These are phyloP conservation scores for Pseudogymnoascus destructans DNA, from an alignment of 2,329 filamentous ascomycete species.

Conservation along the genomic window DNA sequence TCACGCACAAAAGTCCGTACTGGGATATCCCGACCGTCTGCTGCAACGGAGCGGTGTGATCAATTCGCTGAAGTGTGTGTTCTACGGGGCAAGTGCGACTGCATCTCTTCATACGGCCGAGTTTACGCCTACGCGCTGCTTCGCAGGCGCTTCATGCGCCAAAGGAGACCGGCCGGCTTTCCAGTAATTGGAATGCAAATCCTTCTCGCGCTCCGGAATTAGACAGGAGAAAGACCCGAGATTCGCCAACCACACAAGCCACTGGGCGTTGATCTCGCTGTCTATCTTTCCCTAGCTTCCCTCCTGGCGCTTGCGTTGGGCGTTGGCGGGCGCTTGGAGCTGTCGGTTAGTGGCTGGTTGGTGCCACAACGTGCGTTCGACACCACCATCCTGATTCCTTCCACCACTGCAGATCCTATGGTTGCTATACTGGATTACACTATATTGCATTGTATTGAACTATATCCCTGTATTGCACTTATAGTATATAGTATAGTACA, in stretches of 20 bases:
- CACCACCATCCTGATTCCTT: background rate
- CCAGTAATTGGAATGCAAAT: background rate
- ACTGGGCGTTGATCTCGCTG: background rate
- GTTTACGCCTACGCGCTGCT: background rate
- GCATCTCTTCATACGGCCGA: background rate
- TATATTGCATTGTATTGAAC: background rate
- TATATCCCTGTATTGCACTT: background rate
- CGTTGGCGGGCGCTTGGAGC: slow-evolving; percentile 1
- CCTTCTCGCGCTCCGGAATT: background rate
- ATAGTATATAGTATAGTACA: background rate
- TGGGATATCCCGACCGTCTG: background rate
- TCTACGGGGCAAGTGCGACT: background rate
- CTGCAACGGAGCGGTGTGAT: background rate
- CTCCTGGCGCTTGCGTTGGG: slow-evolving; percentile 1
- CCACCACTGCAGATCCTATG: background rate
- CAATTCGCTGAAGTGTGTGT: background rate
- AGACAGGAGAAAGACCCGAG: background rate
- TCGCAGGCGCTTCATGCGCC: background rate
- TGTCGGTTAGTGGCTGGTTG: background rate
- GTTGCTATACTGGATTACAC: background rate
- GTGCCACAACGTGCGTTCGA: background rate
- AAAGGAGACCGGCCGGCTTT: background rate
- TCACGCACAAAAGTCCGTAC: background rate
- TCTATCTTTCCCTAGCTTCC: background rate
- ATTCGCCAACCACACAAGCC: background rate